These are phyloP conservation scores for Neospora caninum DNA, from an alignment of 169 alveolate genomes.

Conservation along the genomic window DNA sequence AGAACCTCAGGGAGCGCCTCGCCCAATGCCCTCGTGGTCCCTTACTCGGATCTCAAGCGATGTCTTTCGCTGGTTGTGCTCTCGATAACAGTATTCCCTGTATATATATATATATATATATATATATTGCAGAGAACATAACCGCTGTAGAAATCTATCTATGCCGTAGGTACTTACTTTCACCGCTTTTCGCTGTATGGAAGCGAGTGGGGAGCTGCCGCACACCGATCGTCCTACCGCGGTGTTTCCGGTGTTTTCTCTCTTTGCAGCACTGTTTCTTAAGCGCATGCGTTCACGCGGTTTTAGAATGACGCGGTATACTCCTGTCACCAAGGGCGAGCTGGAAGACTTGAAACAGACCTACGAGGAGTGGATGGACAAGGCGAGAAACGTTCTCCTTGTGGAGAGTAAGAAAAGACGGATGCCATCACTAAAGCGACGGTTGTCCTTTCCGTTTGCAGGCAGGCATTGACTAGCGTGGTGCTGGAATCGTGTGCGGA, in stretches of 20 bases:
- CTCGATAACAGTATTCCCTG: neutral
- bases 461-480: no score
- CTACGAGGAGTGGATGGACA: slow-evolving; percentile 44
- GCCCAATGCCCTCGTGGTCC: no score
- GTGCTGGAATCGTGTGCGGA: neutral
- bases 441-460: no score
- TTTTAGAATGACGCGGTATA: neutral
- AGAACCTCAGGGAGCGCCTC: no score
- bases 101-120: no score
- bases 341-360: slow-evolving; percentile 23
- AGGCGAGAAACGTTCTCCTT: neutral
- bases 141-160: no score
- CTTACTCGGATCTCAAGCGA: no score
- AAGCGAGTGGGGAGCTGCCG: neutral
- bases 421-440: neutral
- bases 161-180: no score
- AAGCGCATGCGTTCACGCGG: neutral
- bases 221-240: neutral
- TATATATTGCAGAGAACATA: no score
- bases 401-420: neutral
- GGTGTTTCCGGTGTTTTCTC: neutral
- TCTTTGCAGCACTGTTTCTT: neutral
- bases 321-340: neutral
- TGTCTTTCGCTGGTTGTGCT: no score
- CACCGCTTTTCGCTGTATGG: no score